These are phyloP conservation scores for Carnegiea gigantea DNA, from an alignment of 179 eudicot species.

Conservation along the genomic window DNA sequence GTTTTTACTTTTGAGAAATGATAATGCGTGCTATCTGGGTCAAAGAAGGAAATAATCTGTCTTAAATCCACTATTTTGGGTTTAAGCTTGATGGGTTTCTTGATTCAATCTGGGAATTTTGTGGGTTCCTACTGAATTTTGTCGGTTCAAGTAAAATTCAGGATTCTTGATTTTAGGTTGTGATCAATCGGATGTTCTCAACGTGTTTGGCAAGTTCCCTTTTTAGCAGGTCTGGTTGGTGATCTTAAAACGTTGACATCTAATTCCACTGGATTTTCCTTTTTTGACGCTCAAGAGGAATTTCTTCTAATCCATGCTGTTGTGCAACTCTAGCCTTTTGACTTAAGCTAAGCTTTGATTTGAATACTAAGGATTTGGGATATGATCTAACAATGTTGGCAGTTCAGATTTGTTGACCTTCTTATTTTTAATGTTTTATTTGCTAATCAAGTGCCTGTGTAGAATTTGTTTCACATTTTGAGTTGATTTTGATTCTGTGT, in stretches of 20 bases:
- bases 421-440: neutral
- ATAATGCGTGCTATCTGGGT: neutral
- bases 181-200: neutral
- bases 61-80: neutral
- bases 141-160: neutral
- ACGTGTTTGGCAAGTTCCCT: constrained; percentile 8
- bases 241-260: neutral
- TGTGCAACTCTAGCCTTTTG: neutral
- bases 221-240: neutral
- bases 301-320: neutral
- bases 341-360: neutral
- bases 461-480: neutral
- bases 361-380: no score
- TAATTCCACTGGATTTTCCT: neutral
- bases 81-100: neutral
- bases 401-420: neutral
- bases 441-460: neutral
- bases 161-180: neutral
- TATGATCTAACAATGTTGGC: constrained; percentile 1
- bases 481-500: neutral
- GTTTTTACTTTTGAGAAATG: neutral
- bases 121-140: neutral
- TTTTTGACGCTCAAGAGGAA: neutral
- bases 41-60: neutral
- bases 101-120: neutral